Evolutionary conservation across 2,329 filamentous ascomycete species (phyloP), one percentile per base, ranked within the genome.

Genomic region (Gnomoniopsis smithogilvyi): DNA sequence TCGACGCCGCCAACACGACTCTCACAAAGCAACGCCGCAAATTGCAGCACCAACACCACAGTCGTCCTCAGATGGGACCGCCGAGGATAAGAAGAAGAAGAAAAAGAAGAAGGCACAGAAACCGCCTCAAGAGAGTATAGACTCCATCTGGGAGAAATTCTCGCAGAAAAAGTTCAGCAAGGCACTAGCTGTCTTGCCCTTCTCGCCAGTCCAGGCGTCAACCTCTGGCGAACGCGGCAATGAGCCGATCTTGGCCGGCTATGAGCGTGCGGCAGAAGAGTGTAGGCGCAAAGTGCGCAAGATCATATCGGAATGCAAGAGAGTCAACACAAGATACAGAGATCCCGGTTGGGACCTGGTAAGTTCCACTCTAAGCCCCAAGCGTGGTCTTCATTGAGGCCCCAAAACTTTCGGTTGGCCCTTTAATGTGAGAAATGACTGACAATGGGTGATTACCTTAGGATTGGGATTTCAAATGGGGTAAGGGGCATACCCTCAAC

Each of bases 321-420:
- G 90, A 22, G 80, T 92, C 41, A 96, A 96, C 67, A 89, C 88
- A 70, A 88, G 91, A 67, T 96, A 95, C 69, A 82, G 89, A 24
- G 88, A 90, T 64, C 83, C 84, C 0, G 81, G 79, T 1, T 85
- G 78, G 71, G 82, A 85, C 64, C 67, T 85, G 69, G 82, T 84
- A 68, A 14, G 15, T 22, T 51, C 38, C 59, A 34, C 15, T 3
- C 22, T 7, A 19, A 15, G 19, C 38, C 17, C 3, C 21, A 12
- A 21, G 3, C 33, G 8, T 6, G 11, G n/a, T n/a, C n/a, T n/a
- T n/a, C n/a, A n/a, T n/a, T n/a, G n/a, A n/a, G n/a, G n/a, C n/a
- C n/a, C n/a, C n/a, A n/a, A n/a, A n/a, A n/a, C n/a, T n/a, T n/a
- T 30, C 8, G 1, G 7, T 36, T 8, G 3, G 2, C n/a, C n/a